These are phyloP conservation scores for Trichothecium sympodiale DNA, from an alignment of 2,329 filamentous ascomycete species.

Conservation along the genomic window DNA sequence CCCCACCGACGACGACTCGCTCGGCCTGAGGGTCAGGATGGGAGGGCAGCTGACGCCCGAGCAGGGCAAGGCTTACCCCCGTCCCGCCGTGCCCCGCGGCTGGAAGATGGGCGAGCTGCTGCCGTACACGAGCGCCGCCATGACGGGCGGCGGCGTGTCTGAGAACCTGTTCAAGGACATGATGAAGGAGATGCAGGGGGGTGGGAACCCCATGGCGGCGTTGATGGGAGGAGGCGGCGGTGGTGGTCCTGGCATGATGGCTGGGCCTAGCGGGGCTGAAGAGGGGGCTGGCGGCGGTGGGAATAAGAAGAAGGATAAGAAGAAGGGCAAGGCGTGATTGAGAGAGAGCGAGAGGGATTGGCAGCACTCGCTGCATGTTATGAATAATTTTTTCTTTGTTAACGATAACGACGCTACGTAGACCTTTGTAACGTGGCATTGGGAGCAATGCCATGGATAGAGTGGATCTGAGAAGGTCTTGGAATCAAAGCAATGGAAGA, in stretches of 20 bases:
- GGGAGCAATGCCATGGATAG: too few species aligned
- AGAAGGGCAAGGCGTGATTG: constrained; percentile 30
- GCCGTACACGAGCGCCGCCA: constrained; percentile 77
- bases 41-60: constrained; percentile 57
- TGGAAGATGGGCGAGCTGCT: constrained; percentile 84
- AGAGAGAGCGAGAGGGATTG: background rate
- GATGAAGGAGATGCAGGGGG: constrained; percentile 77
- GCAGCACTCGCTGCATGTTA: too few species aligned
- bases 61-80: constrained; percentile 55
- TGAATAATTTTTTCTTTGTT: too few species aligned
- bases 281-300: constrained; percentile 12
- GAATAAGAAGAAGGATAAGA: constrained; percentile 39
- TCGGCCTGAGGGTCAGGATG: constrained; percentile 61
- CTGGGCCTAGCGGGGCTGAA: constrained; percentile 13
- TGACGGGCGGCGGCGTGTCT: constrained; percentile 85
- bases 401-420: too few species aligned
- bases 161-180: constrained; percentile 95
- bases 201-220: constrained; percentile 33
- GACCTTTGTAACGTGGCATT: too few species aligned
- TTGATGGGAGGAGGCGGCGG: constrained; percentile 24
- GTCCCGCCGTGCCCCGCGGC: constrained; percentile 67
- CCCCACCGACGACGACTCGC: constrained; percentile 60
- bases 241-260: constrained; percentile 11
- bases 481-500: too few species aligned
- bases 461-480: too few species aligned